Conservation (phyloP, 208 protist species). For the Naegleria lovaniensis region DNA sequence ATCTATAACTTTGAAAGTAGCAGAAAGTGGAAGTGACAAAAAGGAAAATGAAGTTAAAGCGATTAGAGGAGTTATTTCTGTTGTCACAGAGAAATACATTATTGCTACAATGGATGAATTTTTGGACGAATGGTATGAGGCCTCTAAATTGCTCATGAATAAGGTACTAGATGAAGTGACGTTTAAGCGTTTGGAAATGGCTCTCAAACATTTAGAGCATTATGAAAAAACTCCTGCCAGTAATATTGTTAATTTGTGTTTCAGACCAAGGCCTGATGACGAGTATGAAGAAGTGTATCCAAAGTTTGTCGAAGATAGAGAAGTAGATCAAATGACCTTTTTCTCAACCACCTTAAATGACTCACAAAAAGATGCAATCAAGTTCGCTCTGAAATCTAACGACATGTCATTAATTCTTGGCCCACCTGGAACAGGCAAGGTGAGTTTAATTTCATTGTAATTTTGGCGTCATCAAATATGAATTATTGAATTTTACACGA, state of each 20-base stretch:
- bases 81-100: background rate
- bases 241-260: constrained; percentile 3
- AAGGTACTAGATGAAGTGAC: background rate
- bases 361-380: constrained; percentile 17
- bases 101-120: constrained; percentile 17
- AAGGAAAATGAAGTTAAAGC: background rate
- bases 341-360: background rate
- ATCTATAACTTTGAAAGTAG: background rate
- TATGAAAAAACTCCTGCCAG: background rate
- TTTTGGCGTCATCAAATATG: too few relatives aligned
- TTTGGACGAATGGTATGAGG: constrained; percentile 14
- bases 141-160: background rate
- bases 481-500: constrained; percentile 25
- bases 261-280: background rate
- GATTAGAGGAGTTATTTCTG: background rate
- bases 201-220: background rate
- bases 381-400: background rate
- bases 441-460: background rate
- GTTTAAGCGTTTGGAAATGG: background rate
- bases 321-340: background rate
- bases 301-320: background rate
- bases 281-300: background rate
- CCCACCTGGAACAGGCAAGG: constrained; percentile 13
- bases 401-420: constrained; percentile 8
- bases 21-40: background rate